Conservation (phyloP, 306 rosid species). For the Cicer cuneatum region DNA sequence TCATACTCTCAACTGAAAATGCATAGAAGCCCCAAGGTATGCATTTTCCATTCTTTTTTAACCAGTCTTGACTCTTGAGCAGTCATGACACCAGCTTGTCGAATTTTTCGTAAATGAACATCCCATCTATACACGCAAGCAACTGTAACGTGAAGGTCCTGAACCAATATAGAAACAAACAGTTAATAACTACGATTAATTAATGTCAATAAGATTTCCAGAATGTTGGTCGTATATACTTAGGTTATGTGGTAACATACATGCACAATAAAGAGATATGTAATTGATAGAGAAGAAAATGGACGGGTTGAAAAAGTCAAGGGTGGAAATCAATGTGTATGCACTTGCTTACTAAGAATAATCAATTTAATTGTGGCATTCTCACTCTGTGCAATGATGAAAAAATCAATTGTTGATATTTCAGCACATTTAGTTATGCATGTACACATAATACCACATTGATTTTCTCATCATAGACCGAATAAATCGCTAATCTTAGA, state of each 20-base stretch:
- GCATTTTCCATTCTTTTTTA: slow-evolving; percentile 12
- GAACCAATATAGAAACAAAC: slow-evolving; percentile 39
- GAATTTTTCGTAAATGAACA: slow-evolving; percentile 69
- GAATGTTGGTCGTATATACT: slow-evolving; percentile 1
- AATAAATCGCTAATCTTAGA: not conserved
- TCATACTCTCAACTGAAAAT: slow-evolving; percentile 48
- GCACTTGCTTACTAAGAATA: not conserved
- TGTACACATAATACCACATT: not conserved
- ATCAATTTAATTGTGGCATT: not conserved
- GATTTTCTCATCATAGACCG: not conserved
- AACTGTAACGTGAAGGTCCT: slow-evolving; percentile 59
- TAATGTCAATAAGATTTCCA: not conserved
- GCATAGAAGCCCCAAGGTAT: slow-evolving; percentile 27
- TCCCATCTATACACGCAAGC: slow-evolving; percentile 87
- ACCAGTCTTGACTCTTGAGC: slow-evolving; percentile 54
- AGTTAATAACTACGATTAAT: slow-evolving; percentile 9
- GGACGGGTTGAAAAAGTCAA: not conserved
- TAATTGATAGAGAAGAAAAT: slow-evolving; percentile 22
- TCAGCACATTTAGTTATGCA: not conserved
- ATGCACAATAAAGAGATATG: slow-evolving; percentile 7
- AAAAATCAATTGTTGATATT: not conserved
- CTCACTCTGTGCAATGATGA: not conserved
- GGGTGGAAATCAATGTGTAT: not conserved
- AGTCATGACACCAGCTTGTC: slow-evolving; percentile 45
- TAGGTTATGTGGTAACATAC: not conserved